Evolutionary conservation across 305 asterid species (phyloP), one percentile per base, ranked within the genome.

Genomic region (Solanum hybrid): DNA sequence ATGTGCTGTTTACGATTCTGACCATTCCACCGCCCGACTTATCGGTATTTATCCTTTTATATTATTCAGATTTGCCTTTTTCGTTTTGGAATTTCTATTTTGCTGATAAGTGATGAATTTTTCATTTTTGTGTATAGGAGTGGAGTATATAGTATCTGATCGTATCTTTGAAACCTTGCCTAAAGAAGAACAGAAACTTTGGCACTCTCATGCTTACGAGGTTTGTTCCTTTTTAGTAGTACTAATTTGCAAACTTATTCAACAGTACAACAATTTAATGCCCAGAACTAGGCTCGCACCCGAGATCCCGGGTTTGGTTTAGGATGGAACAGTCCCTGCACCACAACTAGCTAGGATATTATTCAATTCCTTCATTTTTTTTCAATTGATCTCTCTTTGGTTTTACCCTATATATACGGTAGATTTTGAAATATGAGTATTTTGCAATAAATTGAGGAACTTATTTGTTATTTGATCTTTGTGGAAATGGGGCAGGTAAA

Each of bases 131-230:
- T 22, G 5, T 68, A 10, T 29, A 96, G 98, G 98, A n/a, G 95
- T 97, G 86, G 99, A 97, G 90, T 97, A 95, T 91, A 96, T 97
- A 36, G 90, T 97, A 32, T 96, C 99, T 7, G 93, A 92, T 37
- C 89, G 90, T 3, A 39, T 95, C 20, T 95, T 95, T 57, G 95
- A 96, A 24, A 90, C 93, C 7, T 93, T 97, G 17, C 91, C 95
- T n/a, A 91, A 94, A 1, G 98, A 96, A 84, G 99, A 97, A 33
- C 98, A 96, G 88, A 97, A 93, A 91, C 94, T 97, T 10, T 97
- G 99, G 99, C 99, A 95, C 81, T 96, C 99, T 73, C 99, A 96
- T 89, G 98, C 95, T 79, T 94, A 94, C 41, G 99, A 96, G 96
- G 99, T 96, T 32, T 45, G 87, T 41, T 68, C 4, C 4, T 33